These are phyloP conservation scores for Amaranthus cruentus DNA, from an alignment of 148 eudicot species.

Conservation along the genomic window DNA sequence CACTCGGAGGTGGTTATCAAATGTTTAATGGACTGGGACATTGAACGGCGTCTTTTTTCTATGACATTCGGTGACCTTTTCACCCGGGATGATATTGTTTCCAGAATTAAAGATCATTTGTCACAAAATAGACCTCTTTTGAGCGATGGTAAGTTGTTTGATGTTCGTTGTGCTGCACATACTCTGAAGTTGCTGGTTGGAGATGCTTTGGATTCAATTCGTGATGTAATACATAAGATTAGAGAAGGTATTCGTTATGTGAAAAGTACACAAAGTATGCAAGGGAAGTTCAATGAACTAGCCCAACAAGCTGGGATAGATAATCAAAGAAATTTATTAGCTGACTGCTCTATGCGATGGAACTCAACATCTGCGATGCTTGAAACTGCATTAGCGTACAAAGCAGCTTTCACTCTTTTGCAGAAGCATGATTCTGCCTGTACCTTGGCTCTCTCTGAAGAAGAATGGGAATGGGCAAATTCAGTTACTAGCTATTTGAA, in stretches of 20 bases:
- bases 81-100: slow-evolving; percentile 55
- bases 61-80: slow-evolving; percentile 81
- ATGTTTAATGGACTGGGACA: slow-evolving; percentile 84
- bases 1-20: slow-evolving; percentile 80
- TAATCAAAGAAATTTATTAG: slow-evolving; percentile 47
- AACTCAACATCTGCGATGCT: slow-evolving; percentile 83
- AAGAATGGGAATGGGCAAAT: slow-evolving; percentile 82
- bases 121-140: slow-evolving; percentile 88
- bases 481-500: slow-evolving; percentile 59
- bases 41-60: slow-evolving; percentile 77
- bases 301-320: slow-evolving; percentile 68
- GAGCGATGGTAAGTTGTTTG: slow-evolving; percentile 68
- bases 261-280: slow-evolving; percentile 64
- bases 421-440: slow-evolving; percentile 67
- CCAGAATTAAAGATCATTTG: slow-evolving; percentile 65
- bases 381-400: slow-evolving; percentile 70
- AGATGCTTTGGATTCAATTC: slow-evolving; percentile 64
- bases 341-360: slow-evolving; percentile 68
- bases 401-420: slow-evolving; percentile 58
- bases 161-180: slow-evolving; percentile 67
- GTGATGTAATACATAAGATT: slow-evolving; percentile 56
- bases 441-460: slow-evolving; percentile 45
- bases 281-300: slow-evolving; percentile 69
- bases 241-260: slow-evolving; percentile 76
- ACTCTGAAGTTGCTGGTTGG: slow-evolving; percentile 60